phyloP scores from a whole-genome alignment of 441 rosid genomes.

The Erodium moschatum region DNA sequence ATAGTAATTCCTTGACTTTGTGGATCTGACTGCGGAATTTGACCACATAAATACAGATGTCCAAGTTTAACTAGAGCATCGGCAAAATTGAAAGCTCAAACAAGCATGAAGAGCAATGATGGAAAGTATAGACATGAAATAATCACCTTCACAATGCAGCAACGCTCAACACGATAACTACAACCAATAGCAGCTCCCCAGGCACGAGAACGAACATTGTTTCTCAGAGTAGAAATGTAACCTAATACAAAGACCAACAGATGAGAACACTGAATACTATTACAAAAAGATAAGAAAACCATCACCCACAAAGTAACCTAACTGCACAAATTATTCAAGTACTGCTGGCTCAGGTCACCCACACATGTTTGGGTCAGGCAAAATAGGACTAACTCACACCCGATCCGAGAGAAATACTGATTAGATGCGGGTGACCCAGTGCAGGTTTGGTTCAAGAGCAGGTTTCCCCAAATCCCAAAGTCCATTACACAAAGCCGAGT shows the following conservation, averaged over 20 bases:
- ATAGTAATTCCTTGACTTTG: neutral
- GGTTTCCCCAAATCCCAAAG: no score
- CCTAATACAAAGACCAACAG: conserved; percentile 33
- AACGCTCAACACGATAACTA: conserved; percentile 85
- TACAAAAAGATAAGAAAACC: neutral
- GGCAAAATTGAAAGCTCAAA: neutral
- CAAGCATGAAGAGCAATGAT: conserved; percentile 12
- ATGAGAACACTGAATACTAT: neutral
- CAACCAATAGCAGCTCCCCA: conserved; percentile 99
- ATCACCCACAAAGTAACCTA: neutral
- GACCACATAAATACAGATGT: conserved; percentile 5
- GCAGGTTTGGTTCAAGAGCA: no score
- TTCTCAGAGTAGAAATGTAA: conserved; percentile 84
- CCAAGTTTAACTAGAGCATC: neutral
- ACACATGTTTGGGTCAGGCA: neutral
- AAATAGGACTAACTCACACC: no score
- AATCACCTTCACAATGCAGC: conserved; percentile 91
- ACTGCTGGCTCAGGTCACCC: neutral
- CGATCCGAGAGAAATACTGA: no score
- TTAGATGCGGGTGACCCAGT: no score
- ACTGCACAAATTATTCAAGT: neutral
- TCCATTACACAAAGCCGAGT: no score
- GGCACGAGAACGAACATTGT: conserved; percentile 95
- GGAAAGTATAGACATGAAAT: conserved; percentile 1
- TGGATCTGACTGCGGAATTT: neutral